Base-by-base conservation (phyloP, 768 basidiomycete genomes). In the Rhizopogon rudus region DNA sequence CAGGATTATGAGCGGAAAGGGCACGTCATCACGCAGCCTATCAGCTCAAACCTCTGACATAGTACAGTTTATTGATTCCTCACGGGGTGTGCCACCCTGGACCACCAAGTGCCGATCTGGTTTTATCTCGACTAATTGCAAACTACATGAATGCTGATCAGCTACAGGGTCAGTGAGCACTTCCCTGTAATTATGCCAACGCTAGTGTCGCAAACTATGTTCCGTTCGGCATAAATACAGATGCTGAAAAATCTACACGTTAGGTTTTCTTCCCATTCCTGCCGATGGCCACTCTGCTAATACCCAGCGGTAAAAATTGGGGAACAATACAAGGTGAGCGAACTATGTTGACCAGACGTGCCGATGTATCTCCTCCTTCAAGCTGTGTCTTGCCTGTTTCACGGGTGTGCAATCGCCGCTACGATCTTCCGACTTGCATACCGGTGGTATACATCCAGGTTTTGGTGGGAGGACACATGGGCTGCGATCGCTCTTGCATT, bases 381-480 rank as follows among this genome's bases (percentile, higher is more conserved):
- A 48, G 45, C 33, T 33, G 45, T 48, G n/a, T 31, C 31, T 33
- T 48, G 45, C 31, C 5, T 33, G 33, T 25, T 58, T 59, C 61
- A 67, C 44, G 33, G 12, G 16, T 8, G 65, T 3, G 63, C 58
- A 17, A 67, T 67, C n/a, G 31, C 58, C 16, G 16, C 44, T n/a
- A 67, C 66, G 7, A 31, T 43, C 3, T 55, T 60, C 20, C 59
- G 66, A 44, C 53, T 67, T 6, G 20, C 54, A 14, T 59, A 69
- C 42, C 65, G 67, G 39, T 63, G 56, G 53, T 44, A 35, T 40
- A 49, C 60, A 31, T 56, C 54, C 16, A 60, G 28, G 28, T 61
- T 65, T 54, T 60, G 61, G 56, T 69, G 66, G 66, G 66, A 67
- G 17, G 66, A 67, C 31, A 40, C 56, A 37, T 69, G 66, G 66